Evolutionary conservation across 805 yeast species (phyloP).

Genomic region (Cyberlindnera maritima): DNA sequence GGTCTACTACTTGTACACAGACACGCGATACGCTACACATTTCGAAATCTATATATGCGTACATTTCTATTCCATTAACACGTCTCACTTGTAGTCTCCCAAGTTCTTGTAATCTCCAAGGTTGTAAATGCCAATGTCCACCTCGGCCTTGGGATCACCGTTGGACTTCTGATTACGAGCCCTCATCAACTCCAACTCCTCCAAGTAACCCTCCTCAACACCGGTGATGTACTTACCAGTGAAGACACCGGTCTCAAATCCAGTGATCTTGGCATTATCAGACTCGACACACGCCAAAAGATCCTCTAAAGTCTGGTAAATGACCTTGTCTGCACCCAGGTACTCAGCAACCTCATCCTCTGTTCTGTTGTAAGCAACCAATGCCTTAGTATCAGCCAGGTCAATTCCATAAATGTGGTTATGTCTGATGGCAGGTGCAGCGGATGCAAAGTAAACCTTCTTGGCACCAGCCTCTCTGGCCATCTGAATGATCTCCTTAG

Average conservation of each 20-base stretch:
- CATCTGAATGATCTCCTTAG: slow-evolving; percentile 94
- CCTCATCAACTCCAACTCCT: slow-evolving; percentile 78
- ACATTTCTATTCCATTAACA: not conserved
- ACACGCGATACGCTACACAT: too few relatives aligned
- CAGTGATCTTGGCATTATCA: slow-evolving; percentile 40
- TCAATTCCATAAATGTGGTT: slow-evolving; percentile 98
- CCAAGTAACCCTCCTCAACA: slow-evolving; percentile 75
- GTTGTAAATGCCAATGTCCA: slow-evolving; percentile 61
- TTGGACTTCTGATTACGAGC: slow-evolving; percentile 66
- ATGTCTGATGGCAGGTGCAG: slow-evolving; percentile 96
- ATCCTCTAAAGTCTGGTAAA: slow-evolving; percentile 84
- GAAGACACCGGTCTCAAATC: slow-evolving; percentile 95
- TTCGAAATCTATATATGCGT: too few relatives aligned
- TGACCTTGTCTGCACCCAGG: slow-evolving; percentile 88
- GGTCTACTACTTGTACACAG: not conserved
- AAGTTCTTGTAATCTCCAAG: slow-evolving; percentile 45
- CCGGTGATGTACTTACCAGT: slow-evolving; percentile 96
- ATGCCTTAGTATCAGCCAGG: slow-evolving; percentile 89
- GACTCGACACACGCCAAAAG: slow-evolving; percentile 74
- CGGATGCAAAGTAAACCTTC: slow-evolving; percentile 92
- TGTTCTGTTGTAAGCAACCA: slow-evolving; percentile 80
- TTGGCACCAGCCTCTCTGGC: slow-evolving; percentile 98
- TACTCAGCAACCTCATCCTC: slow-evolving; percentile 73
- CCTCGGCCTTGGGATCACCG: slow-evolving; percentile 79
- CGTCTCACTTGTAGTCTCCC: not conserved